phyloP scores from a whole-genome alignment of 108 stramenopile genomes.

The Nitzschia sp. region DNA sequence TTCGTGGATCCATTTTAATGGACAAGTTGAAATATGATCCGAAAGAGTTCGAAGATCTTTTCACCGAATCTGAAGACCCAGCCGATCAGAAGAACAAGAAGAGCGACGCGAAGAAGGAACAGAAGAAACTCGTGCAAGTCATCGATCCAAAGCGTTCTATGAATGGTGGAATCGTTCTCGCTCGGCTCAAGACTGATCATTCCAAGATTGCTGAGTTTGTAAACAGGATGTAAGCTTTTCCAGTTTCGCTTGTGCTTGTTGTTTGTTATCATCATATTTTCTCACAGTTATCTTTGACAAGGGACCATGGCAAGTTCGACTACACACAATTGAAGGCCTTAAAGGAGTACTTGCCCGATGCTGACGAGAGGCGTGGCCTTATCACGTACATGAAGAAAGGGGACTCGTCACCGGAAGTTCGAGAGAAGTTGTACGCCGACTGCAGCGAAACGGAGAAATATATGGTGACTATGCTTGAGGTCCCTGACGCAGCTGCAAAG shows the following conservation, averaged over 20 bases:
- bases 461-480: slow-evolving; percentile 78
- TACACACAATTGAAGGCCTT: slow-evolving; percentile 76
- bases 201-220: slow-evolving; percentile 67
- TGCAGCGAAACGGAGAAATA: slow-evolving; percentile 83
- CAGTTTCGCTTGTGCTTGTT: background rate
- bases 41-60: slow-evolving; percentile 89
- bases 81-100: slow-evolving; percentile 67
- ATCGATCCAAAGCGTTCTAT: slow-evolving; percentile 90
- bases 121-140: slow-evolving; percentile 84
- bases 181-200: slow-evolving; percentile 74
- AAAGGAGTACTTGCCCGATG: slow-evolving; percentile 75
- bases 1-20: slow-evolving; percentile 66
- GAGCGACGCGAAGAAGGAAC: slow-evolving; percentile 43
- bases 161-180: slow-evolving; percentile 91
- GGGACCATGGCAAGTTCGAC: slow-evolving; percentile 73
- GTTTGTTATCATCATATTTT: background rate
- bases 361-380: slow-evolving; percentile 67
- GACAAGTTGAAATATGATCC: slow-evolving; percentile 73
- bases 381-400: slow-evolving; percentile 60
- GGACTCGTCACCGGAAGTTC: slow-evolving; percentile 43
- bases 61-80: slow-evolving; percentile 79
- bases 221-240: slow-evolving; percentile 69
- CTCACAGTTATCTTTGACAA: slow-evolving; percentile 22
- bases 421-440: slow-evolving; percentile 50
- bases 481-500: slow-evolving; percentile 61